Base-by-base conservation (phyloP, 2,329 filamentous ascomycete species). In the Venturia oleaginea region DNA sequence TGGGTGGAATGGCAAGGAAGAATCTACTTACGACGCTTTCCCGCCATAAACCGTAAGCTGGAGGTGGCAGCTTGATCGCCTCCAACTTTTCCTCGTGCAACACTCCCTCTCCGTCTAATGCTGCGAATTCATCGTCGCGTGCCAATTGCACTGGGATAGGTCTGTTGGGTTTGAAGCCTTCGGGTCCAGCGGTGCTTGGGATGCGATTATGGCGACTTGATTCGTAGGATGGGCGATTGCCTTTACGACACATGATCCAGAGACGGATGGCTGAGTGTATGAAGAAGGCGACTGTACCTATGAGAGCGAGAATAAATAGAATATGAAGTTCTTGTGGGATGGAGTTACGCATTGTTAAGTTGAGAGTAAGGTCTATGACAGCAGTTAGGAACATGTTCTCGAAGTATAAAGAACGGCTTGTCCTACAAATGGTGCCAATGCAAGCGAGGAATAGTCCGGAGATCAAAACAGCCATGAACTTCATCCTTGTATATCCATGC, bases 41-140 rank as follows among this genome's bases (percentile, higher is more conserved):
- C 62, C 91, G 82, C 90, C 91, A 95, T 0, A 91, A 78, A 0
- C 92, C 92, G 72, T 96, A 96, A 2, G 91, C 91, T 0, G 92
- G 92, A 4, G 92, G 92, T 10, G 86, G 84, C 24, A 81, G 68
- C 69, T 71, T 72, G 64, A 73, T 15, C 10, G 67, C 65, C 17
- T 30, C 69, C 51, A 46, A 19, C 30, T 62, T 66, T 13, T 71
- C 70, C 34, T 51, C 59, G 11, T 67, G 65, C 24, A 86, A 86
- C 51, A 78, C 76, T 0, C 82, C 77, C 65, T 85, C 82, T 61
- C 79, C 83, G 65, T 84, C 81, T 61, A 68, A 66, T 63, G 81
- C 73, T 3, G 82, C 83, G 38, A 68, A 68, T 40, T 70, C 70
- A 70, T 92, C 89, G 71, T 94, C 91, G 48, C 84, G 82, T 2